Base-by-base conservation (phyloP, 495 filamentous ascomycete species). In the Neurospora tetraspora region DNA sequence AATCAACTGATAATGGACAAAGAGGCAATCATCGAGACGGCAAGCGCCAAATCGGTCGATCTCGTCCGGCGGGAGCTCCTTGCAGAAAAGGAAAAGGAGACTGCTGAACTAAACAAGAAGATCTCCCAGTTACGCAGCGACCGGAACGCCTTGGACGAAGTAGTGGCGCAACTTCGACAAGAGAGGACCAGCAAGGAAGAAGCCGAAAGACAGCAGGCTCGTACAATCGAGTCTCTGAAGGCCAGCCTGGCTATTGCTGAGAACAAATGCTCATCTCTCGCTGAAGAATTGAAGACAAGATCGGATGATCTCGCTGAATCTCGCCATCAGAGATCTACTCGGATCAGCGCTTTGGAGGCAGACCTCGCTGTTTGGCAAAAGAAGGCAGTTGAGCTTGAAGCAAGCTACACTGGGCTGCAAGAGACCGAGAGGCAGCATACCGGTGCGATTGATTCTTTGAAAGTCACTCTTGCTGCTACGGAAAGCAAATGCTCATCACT, bases 1-100 rank as follows among this genome's bases (percentile, higher is more conserved):
- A 70, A 71, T 14, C 72, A 80, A 38, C 18, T 70, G 16, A 5
- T 80, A 5, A 70, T 71, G 23, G 74, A 76, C 6, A 75, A 75
- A 37, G 76, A 80, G 2, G 37, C 39, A 14, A 36, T 7, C 18
- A n/a, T 18, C 36, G 36, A 74, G 37, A 2, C 16, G 5, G 37
- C 34, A 36, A 61, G n/a, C 3, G 42, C 71, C 9, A 27, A 73
- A 36, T 39, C 76, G 0, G 71, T 53, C 0, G 68, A 73, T 1
- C 37, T 68, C 4, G 74, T 71, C 36, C 72, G 76, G 0, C 70
- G 59, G 8, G 74, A 77, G 14, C 38, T 68, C 38, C 27, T 43
- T 6, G 34, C 70, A 14, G 69, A 76, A n/a, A 73, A 74, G 70
- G 75, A 77, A 43, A 72, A 39, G 16, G 70, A 39, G 3, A 20